Evolutionary conservation across 2,329 filamentous ascomycete genomes (phyloP).

Genomic region (Myotisia sp.): DNA sequence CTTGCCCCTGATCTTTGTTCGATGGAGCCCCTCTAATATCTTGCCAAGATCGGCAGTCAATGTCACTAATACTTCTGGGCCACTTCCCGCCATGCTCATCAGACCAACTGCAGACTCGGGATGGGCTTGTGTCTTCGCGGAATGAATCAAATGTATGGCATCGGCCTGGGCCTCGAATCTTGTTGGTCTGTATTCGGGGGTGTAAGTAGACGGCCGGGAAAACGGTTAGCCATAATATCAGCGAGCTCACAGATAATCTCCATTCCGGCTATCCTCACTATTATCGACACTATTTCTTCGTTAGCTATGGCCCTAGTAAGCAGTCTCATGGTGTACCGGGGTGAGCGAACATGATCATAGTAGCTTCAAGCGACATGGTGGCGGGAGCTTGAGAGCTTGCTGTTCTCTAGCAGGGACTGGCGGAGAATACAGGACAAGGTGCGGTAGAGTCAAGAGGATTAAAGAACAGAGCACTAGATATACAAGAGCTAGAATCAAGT

Average conservation of each 20-base stretch:
- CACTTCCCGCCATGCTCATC: conserved; percentile 97
- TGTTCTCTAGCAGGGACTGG: too few relatives aligned
- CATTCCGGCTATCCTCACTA: conserved; percentile 95
- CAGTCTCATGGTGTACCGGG: conserved; percentile 6
- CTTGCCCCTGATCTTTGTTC: conserved; percentile 83
- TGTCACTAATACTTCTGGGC: conserved; percentile 93
- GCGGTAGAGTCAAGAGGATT: too few relatives aligned
- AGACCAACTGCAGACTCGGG: conserved; percentile 93
- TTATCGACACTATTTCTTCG: conserved; percentile 63
- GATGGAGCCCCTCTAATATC: conserved; percentile 80
- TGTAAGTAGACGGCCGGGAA: background rate
- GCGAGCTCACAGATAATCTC: conserved; percentile 55
- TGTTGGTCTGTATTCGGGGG: conserved; percentile 50
- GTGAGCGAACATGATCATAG: conserved; percentile 66
- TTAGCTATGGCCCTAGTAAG: conserved; percentile 13
- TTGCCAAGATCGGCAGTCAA: conserved; percentile 93
- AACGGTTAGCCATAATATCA: conserved; percentile 9
- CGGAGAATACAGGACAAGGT: too few relatives aligned
- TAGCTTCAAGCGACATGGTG: conserved; percentile 96
- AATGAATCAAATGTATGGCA: conserved; percentile 88
- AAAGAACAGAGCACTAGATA: too few relatives aligned
- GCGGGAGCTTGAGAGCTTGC: conserved; percentile 14
- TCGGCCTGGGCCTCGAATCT: conserved; percentile 94
- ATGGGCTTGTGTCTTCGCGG: conserved; percentile 86
- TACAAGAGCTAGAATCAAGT: too few relatives aligned